A percentile compares a stretch with the other conserved stretches of the same genome.
These are phyloP conservation scores for Carallia brachiata DNA, from an alignment of 345 rosid genomes.

Conservation along the genomic window DNA sequence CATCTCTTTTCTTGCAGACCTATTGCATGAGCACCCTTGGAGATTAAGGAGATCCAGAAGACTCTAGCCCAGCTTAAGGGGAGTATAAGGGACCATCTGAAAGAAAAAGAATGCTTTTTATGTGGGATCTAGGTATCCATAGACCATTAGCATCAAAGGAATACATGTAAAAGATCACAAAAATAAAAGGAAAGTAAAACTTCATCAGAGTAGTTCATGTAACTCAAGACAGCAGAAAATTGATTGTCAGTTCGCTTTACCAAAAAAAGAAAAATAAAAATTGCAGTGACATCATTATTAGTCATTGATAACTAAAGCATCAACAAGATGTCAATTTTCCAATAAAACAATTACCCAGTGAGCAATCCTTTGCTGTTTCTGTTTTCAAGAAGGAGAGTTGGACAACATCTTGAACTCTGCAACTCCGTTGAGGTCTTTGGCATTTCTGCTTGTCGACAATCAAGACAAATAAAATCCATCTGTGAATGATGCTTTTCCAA, in stretches of 20 bases:
- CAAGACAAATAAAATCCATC: conserved; percentile 55
- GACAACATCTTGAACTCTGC: conserved; percentile 61
- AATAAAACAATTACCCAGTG: conserved; percentile 50
- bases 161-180: not conserved
- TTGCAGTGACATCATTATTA: not conserved
- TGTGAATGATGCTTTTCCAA: conserved; percentile 54
- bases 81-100: conserved; percentile 81
- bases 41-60: conserved; percentile 61
- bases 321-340: conserved; percentile 5
- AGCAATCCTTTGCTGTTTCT: conserved; percentile 32
- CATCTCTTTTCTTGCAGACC: conserved; percentile 86
- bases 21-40: conserved; percentile 72
- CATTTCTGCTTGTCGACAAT: conserved; percentile 30
- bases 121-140: not conserved
- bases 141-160: not conserved
- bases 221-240: not conserved
- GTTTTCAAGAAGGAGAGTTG: conserved; percentile 64
- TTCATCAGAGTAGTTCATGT: not conserved
- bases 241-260: not conserved
- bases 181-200: not conserved
- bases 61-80: conserved; percentile 83
- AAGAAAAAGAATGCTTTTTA: conserved; percentile 6
- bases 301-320: not conserved
- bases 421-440: conserved; percentile 31
- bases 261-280: not conserved